These are phyloP conservation scores for Chaetomidium leptoderma DNA, from an alignment of 495 filamentous ascomycete species.

Conservation along the genomic window DNA sequence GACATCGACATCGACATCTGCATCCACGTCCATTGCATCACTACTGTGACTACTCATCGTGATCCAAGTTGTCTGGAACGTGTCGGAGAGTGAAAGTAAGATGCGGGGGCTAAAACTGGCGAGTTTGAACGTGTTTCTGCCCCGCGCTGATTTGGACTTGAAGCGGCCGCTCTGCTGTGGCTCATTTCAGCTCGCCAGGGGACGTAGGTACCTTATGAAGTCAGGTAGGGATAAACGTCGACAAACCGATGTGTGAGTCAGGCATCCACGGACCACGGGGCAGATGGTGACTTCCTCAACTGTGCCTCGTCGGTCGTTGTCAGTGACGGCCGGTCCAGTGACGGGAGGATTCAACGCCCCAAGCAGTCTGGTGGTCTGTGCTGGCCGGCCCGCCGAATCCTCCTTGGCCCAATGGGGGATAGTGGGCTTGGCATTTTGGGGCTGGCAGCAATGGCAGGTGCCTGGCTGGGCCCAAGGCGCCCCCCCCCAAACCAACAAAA, in stretches of 20 bases:
- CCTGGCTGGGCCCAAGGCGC: neutral
- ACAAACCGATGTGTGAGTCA: neutral
- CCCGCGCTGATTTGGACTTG: constrained; percentile 5
- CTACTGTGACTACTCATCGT: no score
- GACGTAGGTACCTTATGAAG: no score
- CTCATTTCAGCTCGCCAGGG: constrained; percentile 13
- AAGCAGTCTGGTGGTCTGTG: neutral
- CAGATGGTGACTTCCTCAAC: neutral
- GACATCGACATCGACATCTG: no score
- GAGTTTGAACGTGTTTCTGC: neutral
- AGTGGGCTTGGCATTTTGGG: neutral
- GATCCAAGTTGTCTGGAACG: neutral
- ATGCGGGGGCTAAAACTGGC: constrained; percentile 1
- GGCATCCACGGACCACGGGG: neutral
- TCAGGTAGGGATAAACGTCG: neutral
- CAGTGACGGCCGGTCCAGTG: no score
- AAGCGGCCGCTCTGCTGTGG: constrained; percentile 6
- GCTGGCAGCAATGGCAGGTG: neutral
- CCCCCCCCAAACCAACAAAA: neutral
- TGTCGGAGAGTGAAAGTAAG: neutral
- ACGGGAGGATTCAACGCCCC: no score
- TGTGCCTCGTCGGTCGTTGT: constrained; percentile 6
- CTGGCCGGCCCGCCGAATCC: neutral
- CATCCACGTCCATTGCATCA: constrained; percentile 33
- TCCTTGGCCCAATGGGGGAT: no score